These are phyloP conservation scores for Beauveria pseudobassiana DNA, from an alignment of 2,329 filamentous ascomycete species.

Conservation along the genomic window DNA sequence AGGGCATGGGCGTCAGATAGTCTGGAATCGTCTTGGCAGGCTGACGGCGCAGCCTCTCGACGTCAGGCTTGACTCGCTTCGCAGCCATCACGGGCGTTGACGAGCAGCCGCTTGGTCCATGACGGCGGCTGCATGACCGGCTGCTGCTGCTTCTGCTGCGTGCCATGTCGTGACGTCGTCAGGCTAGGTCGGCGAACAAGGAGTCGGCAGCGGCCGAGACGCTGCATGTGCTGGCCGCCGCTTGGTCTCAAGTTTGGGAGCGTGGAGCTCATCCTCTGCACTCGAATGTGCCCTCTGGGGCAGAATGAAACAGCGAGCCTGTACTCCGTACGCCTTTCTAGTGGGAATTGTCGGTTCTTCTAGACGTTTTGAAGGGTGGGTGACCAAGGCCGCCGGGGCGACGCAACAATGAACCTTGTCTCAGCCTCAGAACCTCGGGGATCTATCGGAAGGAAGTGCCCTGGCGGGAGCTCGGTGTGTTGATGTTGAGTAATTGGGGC, in stretches of 20 bases:
- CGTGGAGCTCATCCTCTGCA: neutral
- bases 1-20: conserved; percentile 49
- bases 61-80: conserved; percentile 5
- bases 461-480: too few relatives aligned
- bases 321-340: too few relatives aligned
- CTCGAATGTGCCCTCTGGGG: too few relatives aligned
- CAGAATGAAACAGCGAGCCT: too few relatives aligned
- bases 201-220: neutral
- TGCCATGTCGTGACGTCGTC: neutral
- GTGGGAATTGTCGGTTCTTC: neutral
- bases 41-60: conserved; percentile 19
- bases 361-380: neutral
- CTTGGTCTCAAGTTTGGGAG: neutral
- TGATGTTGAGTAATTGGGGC: too few relatives aligned
- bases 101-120: neutral
- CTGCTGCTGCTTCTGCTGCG: neutral
- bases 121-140: neutral
- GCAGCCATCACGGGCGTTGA: neutral
- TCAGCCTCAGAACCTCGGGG: neutral
- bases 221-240: neutral
- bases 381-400: neutral
- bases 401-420: neutral
- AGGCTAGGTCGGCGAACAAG: neutral
- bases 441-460: neutral
- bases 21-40: conserved; percentile 33